Conservation (phyloP, 257 asterid species). For the Salvia hispanica region DNA sequence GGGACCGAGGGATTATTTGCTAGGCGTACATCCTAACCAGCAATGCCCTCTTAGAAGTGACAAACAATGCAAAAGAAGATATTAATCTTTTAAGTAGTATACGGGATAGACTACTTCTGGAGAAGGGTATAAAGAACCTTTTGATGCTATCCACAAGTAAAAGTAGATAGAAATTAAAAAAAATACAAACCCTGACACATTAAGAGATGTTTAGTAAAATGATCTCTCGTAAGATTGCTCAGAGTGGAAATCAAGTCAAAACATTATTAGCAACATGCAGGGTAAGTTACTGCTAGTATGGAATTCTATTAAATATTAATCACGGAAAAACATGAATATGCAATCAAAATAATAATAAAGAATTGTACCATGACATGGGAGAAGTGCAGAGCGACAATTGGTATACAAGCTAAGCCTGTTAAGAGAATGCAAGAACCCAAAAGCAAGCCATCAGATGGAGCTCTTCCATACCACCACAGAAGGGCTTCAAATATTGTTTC, state of each 20-base stretch:
- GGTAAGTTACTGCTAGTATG: neutral
- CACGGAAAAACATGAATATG: constrained; percentile 3
- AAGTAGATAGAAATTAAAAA: neutral
- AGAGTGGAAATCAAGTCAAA: constrained; percentile 25
- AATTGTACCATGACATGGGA: constrained; percentile 89
- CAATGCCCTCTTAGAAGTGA: constrained; percentile 1
- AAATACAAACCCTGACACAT: too few relatives aligned
- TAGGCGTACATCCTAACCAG: neutral
- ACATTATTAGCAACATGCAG: constrained; percentile 12
- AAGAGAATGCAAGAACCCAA: constrained; percentile 85
- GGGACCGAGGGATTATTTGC: too few relatives aligned
- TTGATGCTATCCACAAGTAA: neutral
- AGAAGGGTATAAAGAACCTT: neutral
- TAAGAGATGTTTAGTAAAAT: too few relatives aligned
- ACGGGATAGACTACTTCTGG: neutral
- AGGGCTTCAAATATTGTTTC: constrained; percentile 97
- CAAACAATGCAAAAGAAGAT: neutral
- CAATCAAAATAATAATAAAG: constrained; percentile 19
- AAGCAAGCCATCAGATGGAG: constrained; percentile 95
- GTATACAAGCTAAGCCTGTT: constrained; percentile 86
- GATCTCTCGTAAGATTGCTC: too few relatives aligned
- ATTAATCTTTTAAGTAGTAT: neutral
- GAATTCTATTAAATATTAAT: neutral
- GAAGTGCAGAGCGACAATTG: constrained; percentile 92
- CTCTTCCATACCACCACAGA: constrained; percentile 98